Base-by-base conservation (phyloP, 2,329 filamentous ascomycete species). In the Diaporthe nobilis region DNA sequence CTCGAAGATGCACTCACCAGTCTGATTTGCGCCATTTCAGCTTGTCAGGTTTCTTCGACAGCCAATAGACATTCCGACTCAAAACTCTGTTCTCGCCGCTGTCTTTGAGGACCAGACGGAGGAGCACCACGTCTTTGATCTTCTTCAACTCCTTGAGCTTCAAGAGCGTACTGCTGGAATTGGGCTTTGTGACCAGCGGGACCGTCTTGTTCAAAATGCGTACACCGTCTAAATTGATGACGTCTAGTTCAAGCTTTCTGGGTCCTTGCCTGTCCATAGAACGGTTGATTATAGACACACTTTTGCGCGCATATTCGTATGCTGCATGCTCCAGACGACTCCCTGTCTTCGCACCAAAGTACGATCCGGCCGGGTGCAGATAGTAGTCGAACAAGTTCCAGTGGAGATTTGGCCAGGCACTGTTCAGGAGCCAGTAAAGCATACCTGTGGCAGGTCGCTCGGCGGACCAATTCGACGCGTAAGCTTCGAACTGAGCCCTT, bases 351-450 rank as follows among this genome's bases (percentile, higher is more conserved):
- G 87, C 86, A 4, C 92, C 91, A 75, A 89, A 93, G 77, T 91
- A 93, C 0, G 89, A 86, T 0, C 90, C 91, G 0, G 86, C 88
- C 0, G 90, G 88, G 31, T 87, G 88, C 55, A 92, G 81, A 77
- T 92, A 92, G 80, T 91, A 90, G 78, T 93, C 91, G 79, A 92
- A 92, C 8, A 92, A 82, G 72, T 90, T 90, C 91, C 92, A 93
- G 79, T 93, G 91, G 39, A 93, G 82, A 73, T 87, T 89, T 0
- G 92, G 91, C 90, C 91, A 93, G 0, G 91, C 91, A 61, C 88
- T 88, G 78, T 92, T 92, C 72, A 93, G 81, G 91, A 93, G 93
- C 91, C 91, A 93, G 83, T 93, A 93, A 22, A 93, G 88, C 65
- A 90, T 67, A 0, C 91, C 91, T 0, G 91, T 92, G 0, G 91